Conservation (phyloP, 768 basidiomycete species). For the Leccinellum luteum region DNA sequence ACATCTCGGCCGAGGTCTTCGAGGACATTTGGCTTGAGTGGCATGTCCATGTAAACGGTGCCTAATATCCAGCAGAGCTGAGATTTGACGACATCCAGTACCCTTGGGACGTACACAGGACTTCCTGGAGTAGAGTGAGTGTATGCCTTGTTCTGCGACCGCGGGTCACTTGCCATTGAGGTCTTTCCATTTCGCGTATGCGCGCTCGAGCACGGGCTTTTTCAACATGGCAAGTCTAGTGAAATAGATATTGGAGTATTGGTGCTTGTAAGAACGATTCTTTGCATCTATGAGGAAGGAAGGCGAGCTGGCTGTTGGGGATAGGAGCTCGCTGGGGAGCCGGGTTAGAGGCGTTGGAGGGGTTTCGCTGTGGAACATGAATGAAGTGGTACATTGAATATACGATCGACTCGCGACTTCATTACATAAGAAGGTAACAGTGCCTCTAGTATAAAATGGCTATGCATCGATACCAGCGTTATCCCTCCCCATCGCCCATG, state of each 20-base stretch:
- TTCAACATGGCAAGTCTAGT: conserved; percentile 51
- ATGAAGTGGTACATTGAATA: background rate
- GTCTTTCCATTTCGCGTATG: conserved; percentile 48
- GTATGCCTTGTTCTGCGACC: background rate
- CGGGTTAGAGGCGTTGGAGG: conserved; percentile 22
- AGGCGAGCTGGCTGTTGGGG: conserved; percentile 28
- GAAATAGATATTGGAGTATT: conserved; percentile 76
- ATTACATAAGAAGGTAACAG: too few relatives aligned
- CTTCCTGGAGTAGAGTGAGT: conserved; percentile 44
- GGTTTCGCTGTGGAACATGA: conserved; percentile 18
- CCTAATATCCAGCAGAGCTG: conserved; percentile 89
- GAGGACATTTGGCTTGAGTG: conserved; percentile 96
- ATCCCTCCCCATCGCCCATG: conserved; percentile 40
- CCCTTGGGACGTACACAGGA: conserved; percentile 70
- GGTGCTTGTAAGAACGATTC: conserved; percentile 59
- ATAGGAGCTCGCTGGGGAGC: conserved; percentile 27
- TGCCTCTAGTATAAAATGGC: conserved; percentile 3
- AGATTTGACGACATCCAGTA: conserved; percentile 84
- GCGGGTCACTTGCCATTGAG: conserved; percentile 36
- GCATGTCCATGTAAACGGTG: conserved; percentile 99
- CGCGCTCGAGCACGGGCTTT: conserved; percentile 45
- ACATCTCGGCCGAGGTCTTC: conserved; percentile 94
- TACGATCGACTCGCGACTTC: background rate
- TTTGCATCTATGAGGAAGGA: conserved; percentile 43
- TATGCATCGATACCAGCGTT: background rate